Percentiles rank a stretch among this genome's conserved stretches.
phyloP scores from a whole-genome alignment of 441 rosid genomes.

The Corymbia citriodora region DNA sequence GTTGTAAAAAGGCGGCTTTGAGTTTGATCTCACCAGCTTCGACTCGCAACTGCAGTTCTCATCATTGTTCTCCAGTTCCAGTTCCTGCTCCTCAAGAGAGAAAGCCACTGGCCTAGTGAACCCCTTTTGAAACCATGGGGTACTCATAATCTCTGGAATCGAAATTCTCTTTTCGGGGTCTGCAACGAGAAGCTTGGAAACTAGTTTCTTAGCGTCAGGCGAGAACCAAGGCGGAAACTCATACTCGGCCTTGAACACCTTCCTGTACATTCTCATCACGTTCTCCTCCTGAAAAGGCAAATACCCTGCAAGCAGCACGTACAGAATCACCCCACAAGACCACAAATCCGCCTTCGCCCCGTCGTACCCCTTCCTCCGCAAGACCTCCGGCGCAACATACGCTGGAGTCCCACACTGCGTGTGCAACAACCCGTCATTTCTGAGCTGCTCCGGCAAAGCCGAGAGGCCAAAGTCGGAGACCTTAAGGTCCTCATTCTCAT shows the following conservation, averaged over 20 bases:
- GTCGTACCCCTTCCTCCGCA: background rate
- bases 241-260: background rate
- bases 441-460: background rate
- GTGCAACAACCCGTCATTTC: background rate
- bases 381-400: background rate
- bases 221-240: background rate
- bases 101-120: background rate
- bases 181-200: background rate
- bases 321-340: background rate
- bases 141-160: background rate
- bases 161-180: background rate
- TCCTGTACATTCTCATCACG: background rate
- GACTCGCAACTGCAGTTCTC: background rate
- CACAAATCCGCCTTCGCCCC: conserved; percentile 1
- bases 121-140: background rate
- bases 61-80: background rate
- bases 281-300: background rate
- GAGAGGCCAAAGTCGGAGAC: background rate
- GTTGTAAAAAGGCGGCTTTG: background rate
- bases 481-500: background rate
- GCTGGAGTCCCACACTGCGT: background rate
- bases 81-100: background rate
- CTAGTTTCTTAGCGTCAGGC: background rate
- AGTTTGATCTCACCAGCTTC: background rate
- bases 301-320: background rate